Evolutionary conservation across 345 rosid species (phyloP).

Genomic region (Raphanus sativus): DNA sequence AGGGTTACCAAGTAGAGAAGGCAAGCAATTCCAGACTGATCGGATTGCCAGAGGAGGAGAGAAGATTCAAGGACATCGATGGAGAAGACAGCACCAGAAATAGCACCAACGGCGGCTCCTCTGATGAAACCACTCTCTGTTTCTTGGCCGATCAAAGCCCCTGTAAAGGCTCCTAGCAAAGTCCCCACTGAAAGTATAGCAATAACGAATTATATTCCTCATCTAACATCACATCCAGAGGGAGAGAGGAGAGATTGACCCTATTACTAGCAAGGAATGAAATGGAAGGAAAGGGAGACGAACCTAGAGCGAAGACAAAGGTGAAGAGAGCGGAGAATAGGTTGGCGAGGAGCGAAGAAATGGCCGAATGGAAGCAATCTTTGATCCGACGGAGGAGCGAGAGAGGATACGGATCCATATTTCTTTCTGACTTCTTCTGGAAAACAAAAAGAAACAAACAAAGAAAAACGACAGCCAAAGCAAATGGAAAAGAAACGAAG

Average conservation of each 20-base stretch:
- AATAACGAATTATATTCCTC: not conserved
- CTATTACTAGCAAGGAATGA: not conserved
- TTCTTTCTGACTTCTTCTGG: not conserved
- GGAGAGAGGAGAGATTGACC: not conserved
- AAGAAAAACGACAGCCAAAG: not conserved
- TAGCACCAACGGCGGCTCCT: slow-evolving; percentile 97
- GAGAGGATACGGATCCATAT: not conserved
- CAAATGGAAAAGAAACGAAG: not conserved
- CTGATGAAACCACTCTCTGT: slow-evolving; percentile 95
- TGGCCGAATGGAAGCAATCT: slow-evolving; percentile 56
- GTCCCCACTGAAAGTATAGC: slow-evolving; percentile 65
- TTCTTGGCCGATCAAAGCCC: slow-evolving; percentile 98
- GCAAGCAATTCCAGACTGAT: slow-evolving; percentile 88
- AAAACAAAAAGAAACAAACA: not conserved
- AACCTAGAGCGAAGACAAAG: slow-evolving; percentile 96
- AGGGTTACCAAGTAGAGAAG: slow-evolving; percentile 75
- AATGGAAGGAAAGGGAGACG: slow-evolving; percentile 22
- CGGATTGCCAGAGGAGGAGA: slow-evolving; percentile 89
- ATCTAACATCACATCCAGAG: not conserved
- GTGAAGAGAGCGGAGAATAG: slow-evolving; percentile 93
- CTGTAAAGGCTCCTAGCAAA: slow-evolving; percentile 92
- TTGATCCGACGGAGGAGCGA: slow-evolving; percentile 51
- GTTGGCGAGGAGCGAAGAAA: slow-evolving; percentile 71
- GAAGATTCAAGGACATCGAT: slow-evolving; percentile 97
- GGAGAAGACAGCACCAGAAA: slow-evolving; percentile 97